phyloP scores from a whole-genome alignment of 192 early-diverging fungal genomes.

The Phycomyces nitens region DNA sequence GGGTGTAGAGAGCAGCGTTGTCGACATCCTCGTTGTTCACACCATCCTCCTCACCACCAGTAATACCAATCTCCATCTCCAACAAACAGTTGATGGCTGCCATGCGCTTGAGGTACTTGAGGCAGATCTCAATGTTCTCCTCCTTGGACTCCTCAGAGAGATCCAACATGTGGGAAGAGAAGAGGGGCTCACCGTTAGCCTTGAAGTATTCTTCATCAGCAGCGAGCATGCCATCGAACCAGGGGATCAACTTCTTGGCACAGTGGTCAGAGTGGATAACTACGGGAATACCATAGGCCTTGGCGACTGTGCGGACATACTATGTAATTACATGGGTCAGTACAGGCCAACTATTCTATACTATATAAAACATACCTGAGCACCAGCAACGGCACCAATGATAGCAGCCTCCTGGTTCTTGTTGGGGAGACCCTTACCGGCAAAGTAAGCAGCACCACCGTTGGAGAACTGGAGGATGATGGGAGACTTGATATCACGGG shows the following conservation, averaged over 20 bases:
- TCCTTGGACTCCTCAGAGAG: constrained; percentile 91
- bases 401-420: constrained; percentile 85
- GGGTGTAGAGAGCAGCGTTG: constrained; percentile 88
- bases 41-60: constrained; percentile 97
- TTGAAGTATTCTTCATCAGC: constrained; percentile 96
- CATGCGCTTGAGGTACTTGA: constrained; percentile 92
- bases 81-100: constrained; percentile 81
- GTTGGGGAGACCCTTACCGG: constrained; percentile 92
- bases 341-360: too few relatives aligned
- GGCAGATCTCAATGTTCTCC: constrained; percentile 88
- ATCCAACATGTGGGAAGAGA: constrained; percentile 98
- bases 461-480: constrained; percentile 96
- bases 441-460: constrained; percentile 88
- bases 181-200: constrained; percentile 89
- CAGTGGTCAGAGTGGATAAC: constrained; percentile 94
- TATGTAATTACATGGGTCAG: too few relatives aligned
- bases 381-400: constrained; percentile 87
- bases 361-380: constrained; percentile 64
- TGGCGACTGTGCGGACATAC: constrained; percentile 35
- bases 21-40: constrained; percentile 94
- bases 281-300: constrained; percentile 48
- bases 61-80: constrained; percentile 99
- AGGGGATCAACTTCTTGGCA: constrained; percentile 93
- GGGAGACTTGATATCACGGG: constrained; percentile 87
- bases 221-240: constrained; percentile 96